These are phyloP conservation scores for Ganoderma multipileum DNA, from an alignment of 1,284 basidiomycete species.

Conservation along the genomic window DNA sequence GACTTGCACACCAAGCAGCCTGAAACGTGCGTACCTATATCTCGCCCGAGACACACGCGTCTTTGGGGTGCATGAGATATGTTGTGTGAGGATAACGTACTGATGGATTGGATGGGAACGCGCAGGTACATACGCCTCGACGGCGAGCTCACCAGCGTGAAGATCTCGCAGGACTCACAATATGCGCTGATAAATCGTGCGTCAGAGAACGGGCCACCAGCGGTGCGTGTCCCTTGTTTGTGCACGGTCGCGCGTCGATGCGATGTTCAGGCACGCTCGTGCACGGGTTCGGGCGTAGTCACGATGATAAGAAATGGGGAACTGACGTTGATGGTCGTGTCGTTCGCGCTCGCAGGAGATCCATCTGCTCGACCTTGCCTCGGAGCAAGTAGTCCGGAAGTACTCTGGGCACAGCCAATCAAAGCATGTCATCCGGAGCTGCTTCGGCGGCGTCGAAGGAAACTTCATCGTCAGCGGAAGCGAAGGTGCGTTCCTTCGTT, in stretches of 20 bases:
- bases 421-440: slow-evolving; percentile 87
- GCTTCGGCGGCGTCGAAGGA: slow-evolving; percentile 92
- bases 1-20: slow-evolving; percentile 70
- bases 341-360: slow-evolving; percentile 76
- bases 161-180: slow-evolving; percentile 87
- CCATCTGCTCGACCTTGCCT: slow-evolving; percentile 83
- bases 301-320: slow-evolving; percentile 14
- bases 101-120: slow-evolving; percentile 15
- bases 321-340: slow-evolving; percentile 22
- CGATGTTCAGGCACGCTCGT: slow-evolving; percentile 3
- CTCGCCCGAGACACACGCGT: too few relatives aligned
- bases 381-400: slow-evolving; percentile 74
- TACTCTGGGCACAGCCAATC: slow-evolving; percentile 86
- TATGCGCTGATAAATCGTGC: slow-evolving; percentile 89
- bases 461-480: slow-evolving; percentile 94
- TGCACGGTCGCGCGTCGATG: slow-evolving; percentile 7
- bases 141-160: slow-evolving; percentile 88
- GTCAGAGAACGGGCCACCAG: slow-evolving; percentile 52
- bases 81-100: slow-evolving; percentile 6
- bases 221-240: slow-evolving; percentile 43
- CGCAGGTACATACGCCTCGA: slow-evolving; percentile 70
- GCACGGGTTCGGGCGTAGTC: background rate
- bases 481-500: slow-evolving; percentile 72
- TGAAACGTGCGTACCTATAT: slow-evolving; percentile 61
- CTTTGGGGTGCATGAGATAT: background rate